Evolutionary conservation across 176 grass and related monocot species (phyloP).

Genomic region (Thalia dealbata): DNA sequence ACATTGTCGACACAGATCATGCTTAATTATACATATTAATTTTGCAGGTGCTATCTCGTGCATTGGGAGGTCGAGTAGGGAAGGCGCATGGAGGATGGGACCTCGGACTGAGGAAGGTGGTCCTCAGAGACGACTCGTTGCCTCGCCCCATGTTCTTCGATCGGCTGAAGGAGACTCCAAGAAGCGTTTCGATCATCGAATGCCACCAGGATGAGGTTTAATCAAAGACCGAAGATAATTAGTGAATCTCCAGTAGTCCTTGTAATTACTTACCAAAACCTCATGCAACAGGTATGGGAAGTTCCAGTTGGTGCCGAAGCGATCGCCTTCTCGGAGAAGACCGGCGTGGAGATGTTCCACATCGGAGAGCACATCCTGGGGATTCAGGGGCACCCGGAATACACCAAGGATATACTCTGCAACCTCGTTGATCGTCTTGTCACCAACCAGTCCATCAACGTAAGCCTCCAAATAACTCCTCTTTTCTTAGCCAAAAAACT

Average conservation of each 20-base stretch:
- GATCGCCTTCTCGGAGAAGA: slow-evolving; percentile 61
- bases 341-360: slow-evolving; percentile 70
- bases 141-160: slow-evolving; percentile 28
- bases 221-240: too few relatives aligned
- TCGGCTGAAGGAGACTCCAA: slow-evolving; percentile 23
- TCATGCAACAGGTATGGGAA: slow-evolving; percentile 63
- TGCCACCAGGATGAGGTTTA: slow-evolving; percentile 87
- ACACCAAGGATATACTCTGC: slow-evolving; percentile 60
- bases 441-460: slow-evolving; percentile 33
- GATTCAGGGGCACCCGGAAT: slow-evolving; percentile 92
- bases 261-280: too few relatives aligned
- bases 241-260: too few relatives aligned
- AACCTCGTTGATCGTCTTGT: slow-evolving; percentile 68
- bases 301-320: slow-evolving; percentile 52
- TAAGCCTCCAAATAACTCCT: too few relatives aligned
- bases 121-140: slow-evolving; percentile 17
- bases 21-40: too few relatives aligned
- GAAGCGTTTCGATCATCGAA: slow-evolving; percentile 48
- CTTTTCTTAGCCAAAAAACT: too few relatives aligned
- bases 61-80: slow-evolving; percentile 50
- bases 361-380: slow-evolving; percentile 49
- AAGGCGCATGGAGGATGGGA: slow-evolving; percentile 55
- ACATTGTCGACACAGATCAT: too few relatives aligned
- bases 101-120: slow-evolving; percentile 55
- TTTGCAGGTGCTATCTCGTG: slow-evolving; percentile 60